Conservation (phyloP, 805 yeast species). For the Yarrowia sp. region DNA sequence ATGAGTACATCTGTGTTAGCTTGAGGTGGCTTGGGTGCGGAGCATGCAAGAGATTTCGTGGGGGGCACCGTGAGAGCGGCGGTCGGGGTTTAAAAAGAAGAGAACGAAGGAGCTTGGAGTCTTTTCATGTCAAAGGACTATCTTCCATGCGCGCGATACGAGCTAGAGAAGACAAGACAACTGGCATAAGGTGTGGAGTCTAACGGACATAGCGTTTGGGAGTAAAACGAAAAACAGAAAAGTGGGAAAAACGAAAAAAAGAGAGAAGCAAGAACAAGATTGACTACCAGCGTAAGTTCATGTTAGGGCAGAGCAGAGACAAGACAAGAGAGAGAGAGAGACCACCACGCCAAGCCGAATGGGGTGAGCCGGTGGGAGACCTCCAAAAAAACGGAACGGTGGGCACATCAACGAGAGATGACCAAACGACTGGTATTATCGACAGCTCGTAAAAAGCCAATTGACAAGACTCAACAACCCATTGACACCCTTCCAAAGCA, state of each 20-base stretch:
- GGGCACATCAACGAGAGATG: too few relatives aligned
- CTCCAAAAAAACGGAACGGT: too few relatives aligned
- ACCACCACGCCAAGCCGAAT: background rate
- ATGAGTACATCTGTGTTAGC: constrained; percentile 27
- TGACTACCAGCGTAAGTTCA: constrained; percentile 2
- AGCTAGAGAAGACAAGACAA: constrained; percentile 20
- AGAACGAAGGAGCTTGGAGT: background rate
- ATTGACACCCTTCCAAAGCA: too few relatives aligned
- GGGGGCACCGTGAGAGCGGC: background rate
- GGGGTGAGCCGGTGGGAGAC: background rate
- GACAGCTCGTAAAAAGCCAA: too few relatives aligned
- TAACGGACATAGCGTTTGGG: background rate
- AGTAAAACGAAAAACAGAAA: background rate
- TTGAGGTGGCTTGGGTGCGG: background rate
- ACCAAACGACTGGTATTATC: too few relatives aligned
- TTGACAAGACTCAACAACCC: too few relatives aligned
- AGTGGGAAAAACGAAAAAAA: background rate
- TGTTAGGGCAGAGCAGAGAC: background rate
- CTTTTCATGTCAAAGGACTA: constrained; percentile 1
- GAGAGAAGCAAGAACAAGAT: background rate
- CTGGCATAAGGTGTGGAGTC: background rate
- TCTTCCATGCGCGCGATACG: constrained; percentile 27
- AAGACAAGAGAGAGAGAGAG: background rate
- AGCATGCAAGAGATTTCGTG: background rate
- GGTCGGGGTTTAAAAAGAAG: background rate